These are phyloP conservation scores for Podospora australis DNA, from an alignment of 495 filamentous ascomycete genomes.

Conservation along the genomic window DNA sequence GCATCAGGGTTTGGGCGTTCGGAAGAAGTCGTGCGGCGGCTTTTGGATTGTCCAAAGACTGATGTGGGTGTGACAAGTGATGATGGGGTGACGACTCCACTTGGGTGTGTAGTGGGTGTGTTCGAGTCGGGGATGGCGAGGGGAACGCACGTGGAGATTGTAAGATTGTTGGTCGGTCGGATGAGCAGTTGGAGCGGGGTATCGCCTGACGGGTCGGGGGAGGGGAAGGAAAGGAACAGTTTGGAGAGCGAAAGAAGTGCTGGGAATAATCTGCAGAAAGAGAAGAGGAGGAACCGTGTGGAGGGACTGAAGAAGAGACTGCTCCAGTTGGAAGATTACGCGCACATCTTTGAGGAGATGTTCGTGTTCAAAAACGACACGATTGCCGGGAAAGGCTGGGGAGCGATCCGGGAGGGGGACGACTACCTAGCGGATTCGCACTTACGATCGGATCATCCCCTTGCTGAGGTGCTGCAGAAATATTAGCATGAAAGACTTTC, in stretches of 20 bases:
- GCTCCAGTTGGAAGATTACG: neutral
- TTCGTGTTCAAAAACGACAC: no score
- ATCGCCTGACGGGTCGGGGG: neutral
- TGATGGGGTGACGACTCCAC: conserved; percentile 6
- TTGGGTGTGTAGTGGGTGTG: neutral
- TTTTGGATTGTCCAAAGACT: conserved; percentile 6
- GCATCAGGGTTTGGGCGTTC: conserved; percentile 6
- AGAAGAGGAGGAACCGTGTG: no score
- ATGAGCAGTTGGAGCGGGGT: no score
- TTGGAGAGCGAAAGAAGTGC: no score
- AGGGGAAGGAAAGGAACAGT: no score
- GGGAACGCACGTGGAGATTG: conserved; percentile 1
- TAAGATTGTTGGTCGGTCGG: neutral
- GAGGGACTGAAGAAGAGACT: neutral
- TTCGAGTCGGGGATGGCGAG: neutral
- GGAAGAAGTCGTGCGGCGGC: conserved; percentile 5
- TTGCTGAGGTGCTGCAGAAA: no score
- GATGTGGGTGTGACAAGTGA: conserved; percentile 3
- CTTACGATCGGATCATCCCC: no score
- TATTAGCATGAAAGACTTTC: no score
- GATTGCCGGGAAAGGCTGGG: no score
- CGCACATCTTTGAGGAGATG: neutral
- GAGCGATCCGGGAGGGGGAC: no score
- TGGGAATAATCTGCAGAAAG: no score
- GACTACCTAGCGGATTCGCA: no score